Percentiles rank a stretch among this genome's conserved stretches.
phyloP scores from a whole-genome alignment of 331 rosid species.

The Saraca asoca region DNA sequence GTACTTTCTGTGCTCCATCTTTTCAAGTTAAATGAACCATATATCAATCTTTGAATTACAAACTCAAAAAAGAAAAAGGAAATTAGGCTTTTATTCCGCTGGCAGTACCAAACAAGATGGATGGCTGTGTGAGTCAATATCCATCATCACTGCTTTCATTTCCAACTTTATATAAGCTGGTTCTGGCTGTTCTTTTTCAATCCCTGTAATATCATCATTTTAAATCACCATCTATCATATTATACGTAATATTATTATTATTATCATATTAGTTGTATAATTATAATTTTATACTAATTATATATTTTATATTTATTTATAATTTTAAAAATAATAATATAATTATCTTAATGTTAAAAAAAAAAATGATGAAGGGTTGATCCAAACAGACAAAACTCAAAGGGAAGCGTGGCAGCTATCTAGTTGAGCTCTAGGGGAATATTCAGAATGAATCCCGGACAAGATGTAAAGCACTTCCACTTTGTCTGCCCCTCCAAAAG shows the following conservation, averaged over 20 bases:
- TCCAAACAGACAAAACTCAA: slow-evolving; percentile 3
- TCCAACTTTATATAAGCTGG: background rate
- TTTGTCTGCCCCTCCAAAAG: slow-evolving; percentile 44
- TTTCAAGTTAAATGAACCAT: background rate
- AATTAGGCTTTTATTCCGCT: background rate
- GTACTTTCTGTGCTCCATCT: background rate
- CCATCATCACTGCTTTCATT: background rate
- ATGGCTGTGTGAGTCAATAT: background rate
- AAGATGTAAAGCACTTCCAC: slow-evolving; percentile 49
- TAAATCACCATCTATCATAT: too few species aligned
- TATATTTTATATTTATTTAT: too few species aligned
- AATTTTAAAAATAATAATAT: too few species aligned
- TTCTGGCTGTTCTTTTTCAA: background rate
- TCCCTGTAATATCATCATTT: background rate
- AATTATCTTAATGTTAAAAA: too few species aligned
- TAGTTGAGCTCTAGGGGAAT: slow-evolving; percentile 36
- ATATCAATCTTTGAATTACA: too few species aligned
- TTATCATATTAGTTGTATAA: too few species aligned
- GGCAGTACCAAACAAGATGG: background rate
- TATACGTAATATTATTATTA: too few species aligned
- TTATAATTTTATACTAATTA: too few species aligned
- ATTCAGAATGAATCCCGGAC: slow-evolving; percentile 46
- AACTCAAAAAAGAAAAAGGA: background rate
- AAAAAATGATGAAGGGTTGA: background rate
- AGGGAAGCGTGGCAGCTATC: slow-evolving; percentile 41